Conservation (phyloP, 352 stramenopile species). For the Phytopythium mirpurense region DNA sequence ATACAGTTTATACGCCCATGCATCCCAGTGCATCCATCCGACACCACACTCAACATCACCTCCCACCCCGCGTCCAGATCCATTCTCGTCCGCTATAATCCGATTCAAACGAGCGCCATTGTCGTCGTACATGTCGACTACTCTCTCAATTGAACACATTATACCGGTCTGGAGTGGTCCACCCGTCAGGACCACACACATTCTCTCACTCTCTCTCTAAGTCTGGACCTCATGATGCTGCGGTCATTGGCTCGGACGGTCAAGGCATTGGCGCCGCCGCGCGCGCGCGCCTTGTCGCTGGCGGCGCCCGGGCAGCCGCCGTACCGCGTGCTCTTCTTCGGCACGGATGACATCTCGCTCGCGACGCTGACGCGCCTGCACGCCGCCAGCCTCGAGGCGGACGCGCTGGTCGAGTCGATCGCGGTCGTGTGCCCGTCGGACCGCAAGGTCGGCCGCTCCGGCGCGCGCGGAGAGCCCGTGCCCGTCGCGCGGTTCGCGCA, state of each 20-base stretch:
- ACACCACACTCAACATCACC: too few species aligned
- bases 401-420: conserved; percentile 43
- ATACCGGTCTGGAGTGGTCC: too few species aligned
- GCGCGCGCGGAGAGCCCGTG: conserved; percentile 56
- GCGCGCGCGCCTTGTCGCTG: conserved; percentile 22
- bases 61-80: too few species aligned
- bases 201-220: neutral
- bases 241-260: conserved; percentile 5
- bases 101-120: too few species aligned
- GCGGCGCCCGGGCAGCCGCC: conserved; percentile 18
- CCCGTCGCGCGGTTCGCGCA: conserved; percentile 73
- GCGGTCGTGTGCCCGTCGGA: conserved; percentile 79
- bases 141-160: too few species aligned
- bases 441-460: conserved; percentile 58
- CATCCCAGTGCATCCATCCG: too few species aligned
- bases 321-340: conserved; percentile 81
- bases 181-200: too few species aligned
- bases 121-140: too few species aligned
- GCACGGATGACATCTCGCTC: conserved; percentile 80
- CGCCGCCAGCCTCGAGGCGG: conserved; percentile 46
- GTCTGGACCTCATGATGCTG: neutral
- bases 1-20: too few species aligned
- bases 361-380: conserved; percentile 67
- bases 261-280: neutral
- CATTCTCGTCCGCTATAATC: too few species aligned